Conservation (phyloP, 179 eudicot species). For the Camellia oleifera region DNA sequence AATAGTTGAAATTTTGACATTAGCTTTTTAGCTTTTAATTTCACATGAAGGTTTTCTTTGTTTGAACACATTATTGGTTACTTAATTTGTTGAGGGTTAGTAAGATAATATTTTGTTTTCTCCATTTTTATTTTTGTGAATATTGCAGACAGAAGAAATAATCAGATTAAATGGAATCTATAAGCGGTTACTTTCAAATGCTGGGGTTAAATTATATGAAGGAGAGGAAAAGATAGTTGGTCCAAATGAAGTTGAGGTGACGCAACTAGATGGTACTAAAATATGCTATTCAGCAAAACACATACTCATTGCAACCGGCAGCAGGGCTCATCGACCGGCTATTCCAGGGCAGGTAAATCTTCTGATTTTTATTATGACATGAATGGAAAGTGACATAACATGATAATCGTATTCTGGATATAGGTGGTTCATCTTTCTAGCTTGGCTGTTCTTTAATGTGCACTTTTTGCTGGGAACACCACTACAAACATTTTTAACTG, state of each 20-base stretch:
- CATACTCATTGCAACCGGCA: conserved; percentile 91
- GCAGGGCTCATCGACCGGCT: conserved; percentile 78
- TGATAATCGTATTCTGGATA: not conserved
- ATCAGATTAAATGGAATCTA: conserved; percentile 77
- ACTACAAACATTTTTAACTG: too few species aligned
- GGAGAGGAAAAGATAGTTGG: conserved; percentile 93
- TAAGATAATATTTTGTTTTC: not conserved
- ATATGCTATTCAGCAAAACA: conserved; percentile 80
- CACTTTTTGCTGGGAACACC: not conserved
- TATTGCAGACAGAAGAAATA: conserved; percentile 82
- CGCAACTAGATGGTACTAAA: conserved; percentile 90
- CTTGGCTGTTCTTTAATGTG: not conserved
- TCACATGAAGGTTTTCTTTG: not conserved
- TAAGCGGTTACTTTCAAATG: conserved; percentile 79
- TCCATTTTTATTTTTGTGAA: not conserved
- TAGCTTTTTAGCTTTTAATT: not conserved
- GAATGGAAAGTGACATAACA: not conserved
- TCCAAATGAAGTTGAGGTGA: conserved; percentile 91
- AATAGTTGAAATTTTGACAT: not conserved
- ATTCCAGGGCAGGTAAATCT: conserved; percentile 79
- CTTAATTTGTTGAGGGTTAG: not conserved
- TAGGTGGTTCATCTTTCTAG: not conserved
- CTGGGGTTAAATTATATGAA: conserved; percentile 93
- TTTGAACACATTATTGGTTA: not conserved
- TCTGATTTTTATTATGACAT: not conserved